These are phyloP conservation scores for Pseudogymnoascus destructans DNA, from an alignment of 2,329 filamentous ascomycete genomes.

Conservation along the genomic window DNA sequence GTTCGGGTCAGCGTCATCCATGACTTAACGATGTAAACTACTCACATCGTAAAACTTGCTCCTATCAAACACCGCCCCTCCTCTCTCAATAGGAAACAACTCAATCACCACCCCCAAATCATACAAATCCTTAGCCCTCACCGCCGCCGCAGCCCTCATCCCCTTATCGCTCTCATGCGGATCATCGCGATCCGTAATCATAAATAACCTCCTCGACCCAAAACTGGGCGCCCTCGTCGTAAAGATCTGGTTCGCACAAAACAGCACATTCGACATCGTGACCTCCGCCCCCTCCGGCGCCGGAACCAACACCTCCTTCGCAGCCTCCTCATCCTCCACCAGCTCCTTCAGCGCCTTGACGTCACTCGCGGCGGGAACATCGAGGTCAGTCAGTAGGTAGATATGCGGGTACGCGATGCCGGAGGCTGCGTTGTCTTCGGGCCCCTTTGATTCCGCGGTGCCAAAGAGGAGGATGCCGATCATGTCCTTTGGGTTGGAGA, in stretches of 20 bases:
- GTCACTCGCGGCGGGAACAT: slow-evolving; percentile 74
- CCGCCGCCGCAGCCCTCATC: slow-evolving; percentile 61
- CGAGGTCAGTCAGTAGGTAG: slow-evolving; percentile 79
- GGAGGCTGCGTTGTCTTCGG: slow-evolving; percentile 46
- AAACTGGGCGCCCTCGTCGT: slow-evolving; percentile 93
- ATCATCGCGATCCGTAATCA: slow-evolving; percentile 88
- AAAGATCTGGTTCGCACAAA: slow-evolving; percentile 93
- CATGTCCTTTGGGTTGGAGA: slow-evolving; percentile 91
- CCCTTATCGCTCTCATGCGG: slow-evolving; percentile 64
- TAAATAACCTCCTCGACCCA: slow-evolving; percentile 80
- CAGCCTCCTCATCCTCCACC: slow-evolving; percentile 65
- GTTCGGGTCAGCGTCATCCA: slow-evolving; percentile 16
- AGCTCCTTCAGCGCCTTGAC: slow-evolving; percentile 67
- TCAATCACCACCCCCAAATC: slow-evolving; percentile 87
- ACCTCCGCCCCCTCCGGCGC: slow-evolving; percentile 45
- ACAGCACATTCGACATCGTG: slow-evolving; percentile 79
- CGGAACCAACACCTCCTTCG: slow-evolving; percentile 54
- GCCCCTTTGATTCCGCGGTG: slow-evolving; percentile 71
- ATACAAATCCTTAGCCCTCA: slow-evolving; percentile 87
- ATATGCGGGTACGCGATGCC: slow-evolving; percentile 72
- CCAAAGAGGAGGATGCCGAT: slow-evolving; percentile 91
- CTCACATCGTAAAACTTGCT: slow-evolving; percentile 82
- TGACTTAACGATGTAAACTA: not conserved
- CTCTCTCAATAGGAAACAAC: slow-evolving; percentile 72
- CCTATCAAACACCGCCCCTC: slow-evolving; percentile 60